Evolutionary conservation across 805 yeast species (phyloP).

Genomic region (Tetrapisispora namnaoensis): DNA sequence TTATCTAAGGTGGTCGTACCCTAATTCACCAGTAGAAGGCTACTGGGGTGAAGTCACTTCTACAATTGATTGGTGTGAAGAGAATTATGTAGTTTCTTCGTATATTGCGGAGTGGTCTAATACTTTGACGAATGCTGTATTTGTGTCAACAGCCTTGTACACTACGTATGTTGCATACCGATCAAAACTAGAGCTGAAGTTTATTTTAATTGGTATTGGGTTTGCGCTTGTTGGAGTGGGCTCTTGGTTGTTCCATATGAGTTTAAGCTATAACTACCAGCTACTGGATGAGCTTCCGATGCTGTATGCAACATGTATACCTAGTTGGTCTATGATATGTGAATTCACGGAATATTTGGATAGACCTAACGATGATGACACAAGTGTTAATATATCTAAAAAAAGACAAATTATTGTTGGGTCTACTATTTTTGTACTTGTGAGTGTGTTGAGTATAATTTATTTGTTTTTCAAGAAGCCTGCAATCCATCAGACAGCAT

Average conservation of each 20-base stretch:
- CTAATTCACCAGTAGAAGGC: constrained; percentile 43
- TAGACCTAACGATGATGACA: background rate
- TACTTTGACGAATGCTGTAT: constrained; percentile 62
- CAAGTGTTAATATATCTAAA: background rate
- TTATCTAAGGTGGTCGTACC: constrained; percentile 33
- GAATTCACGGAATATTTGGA: constrained; percentile 34
- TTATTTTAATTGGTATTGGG: constrained; percentile 61
- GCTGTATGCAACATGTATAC: constrained; percentile 94
- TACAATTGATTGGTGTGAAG: constrained; percentile 97
- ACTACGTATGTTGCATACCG: constrained; percentile 50
- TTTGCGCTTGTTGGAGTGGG: constrained; percentile 89
- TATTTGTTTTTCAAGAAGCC: constrained; percentile 74
- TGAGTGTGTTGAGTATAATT: constrained; percentile 27
- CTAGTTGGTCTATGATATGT: constrained; percentile 72
- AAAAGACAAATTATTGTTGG: constrained; percentile 10
- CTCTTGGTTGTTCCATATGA: constrained; percentile 91
- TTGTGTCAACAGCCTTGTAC: constrained; percentile 44
- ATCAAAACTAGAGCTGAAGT: constrained; percentile 60
- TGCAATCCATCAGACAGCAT: constrained; percentile 78
- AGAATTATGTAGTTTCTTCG: constrained; percentile 75
- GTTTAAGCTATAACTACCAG: constrained; percentile 78
- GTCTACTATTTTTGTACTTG: constrained; percentile 5
- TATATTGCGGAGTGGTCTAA: constrained; percentile 86
- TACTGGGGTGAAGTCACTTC: constrained; percentile 78
- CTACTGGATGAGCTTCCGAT: constrained; percentile 88